Base-by-base conservation (phyloP, 805 yeast species). In the Metschnikowia kunwiensis region DNA sequence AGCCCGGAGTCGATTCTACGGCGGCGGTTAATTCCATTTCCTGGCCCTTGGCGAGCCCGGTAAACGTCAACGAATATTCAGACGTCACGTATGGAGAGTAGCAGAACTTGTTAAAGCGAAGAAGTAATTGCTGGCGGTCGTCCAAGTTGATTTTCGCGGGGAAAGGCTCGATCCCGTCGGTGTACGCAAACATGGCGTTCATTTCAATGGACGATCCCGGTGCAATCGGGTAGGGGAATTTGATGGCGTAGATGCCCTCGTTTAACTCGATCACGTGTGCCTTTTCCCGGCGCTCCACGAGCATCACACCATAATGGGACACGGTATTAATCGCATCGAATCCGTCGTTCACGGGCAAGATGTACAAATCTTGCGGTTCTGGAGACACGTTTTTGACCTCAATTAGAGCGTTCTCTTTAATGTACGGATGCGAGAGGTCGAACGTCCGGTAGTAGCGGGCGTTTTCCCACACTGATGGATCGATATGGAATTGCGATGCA, bases 361-460 rank as follows among this genome's bases (percentile, higher is more conserved):
- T 72, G 61, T 87, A 89, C 36, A 63, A 73, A 27, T 57, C 53
- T 38, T 65, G 68, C 6, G 93, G 83, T 24, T 60, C 61, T 3
- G 60, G 38, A 16, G 70, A 87, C 24, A 72, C 60, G 63, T 89
- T 91, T 49, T 61, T 73, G 26, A 78, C 69, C 32, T 66, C 72
- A 27, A 87, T 53, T n/a, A 72, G 58, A 40, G 70, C 61, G 17
- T 73, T 66, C 54, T 83, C 94, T 46, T 75, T 77, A 27, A 78
- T 72, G 56, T 82, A 88, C 3, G 88, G 63, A 46, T 75, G 77
- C 20, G 74, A 54, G 32, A 88, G 70, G 51, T 87, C 96, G 24
- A 86, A 51, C 7, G 70, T 57, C 47, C 86, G 77, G 10, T 63
- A 56, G 46, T 75, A 70, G 20, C 77, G 70, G 21, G 62, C 52